phyloP scores from a whole-genome alignment of 2,329 filamentous ascomycete genomes.

The Colletotrichum siamense region DNA sequence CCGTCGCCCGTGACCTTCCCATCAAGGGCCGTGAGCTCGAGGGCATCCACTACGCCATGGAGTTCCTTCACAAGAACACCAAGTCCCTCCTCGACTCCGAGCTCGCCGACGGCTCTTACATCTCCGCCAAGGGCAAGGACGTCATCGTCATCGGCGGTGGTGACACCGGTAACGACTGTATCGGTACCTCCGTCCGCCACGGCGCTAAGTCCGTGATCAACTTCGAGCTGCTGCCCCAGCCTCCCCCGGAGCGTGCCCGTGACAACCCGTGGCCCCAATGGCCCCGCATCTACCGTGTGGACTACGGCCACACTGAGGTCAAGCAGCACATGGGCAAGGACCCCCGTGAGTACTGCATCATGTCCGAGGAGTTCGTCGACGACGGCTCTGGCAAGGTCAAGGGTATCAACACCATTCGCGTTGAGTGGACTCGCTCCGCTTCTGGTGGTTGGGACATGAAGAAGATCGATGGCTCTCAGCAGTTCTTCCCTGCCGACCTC shows the following conservation, averaged over 20 bases:
- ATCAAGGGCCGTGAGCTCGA: slow-evolving; percentile 88
- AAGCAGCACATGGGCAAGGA: slow-evolving; percentile 96
- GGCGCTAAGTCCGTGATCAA: slow-evolving; percentile 96
- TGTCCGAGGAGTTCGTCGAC: slow-evolving; percentile 96
- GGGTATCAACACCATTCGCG: slow-evolving; percentile 93
- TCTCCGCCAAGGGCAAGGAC: slow-evolving; percentile 94
- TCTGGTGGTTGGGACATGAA: slow-evolving; percentile 98
- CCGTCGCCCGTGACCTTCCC: slow-evolving; percentile 89
- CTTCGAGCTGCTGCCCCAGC: slow-evolving; percentile 94
- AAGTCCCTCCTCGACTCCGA: slow-evolving; percentile 95
- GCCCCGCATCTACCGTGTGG: slow-evolving; percentile 97
- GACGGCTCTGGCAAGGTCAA: slow-evolving; percentile 88
- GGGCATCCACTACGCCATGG: slow-evolving; percentile 95
- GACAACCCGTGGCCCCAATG: slow-evolving; percentile 99
- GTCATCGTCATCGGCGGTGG: slow-evolving; percentile 97
- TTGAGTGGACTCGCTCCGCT: slow-evolving; percentile 93
- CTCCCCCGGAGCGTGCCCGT: slow-evolving; percentile 84
- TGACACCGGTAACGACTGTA: slow-evolving; percentile 98
- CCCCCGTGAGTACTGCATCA: slow-evolving; percentile 96
- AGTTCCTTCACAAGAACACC: slow-evolving; percentile 97
- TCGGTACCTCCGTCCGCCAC: slow-evolving; percentile 94
- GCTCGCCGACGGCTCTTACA: slow-evolving; percentile 82
- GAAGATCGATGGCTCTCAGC: slow-evolving; percentile 89
- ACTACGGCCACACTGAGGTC: slow-evolving; percentile 96
- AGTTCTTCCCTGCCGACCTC: slow-evolving; percentile 96